Evolutionary conservation across 163 green algal genomes (phyloP).

Genomic region (Volvox carteri): DNA sequence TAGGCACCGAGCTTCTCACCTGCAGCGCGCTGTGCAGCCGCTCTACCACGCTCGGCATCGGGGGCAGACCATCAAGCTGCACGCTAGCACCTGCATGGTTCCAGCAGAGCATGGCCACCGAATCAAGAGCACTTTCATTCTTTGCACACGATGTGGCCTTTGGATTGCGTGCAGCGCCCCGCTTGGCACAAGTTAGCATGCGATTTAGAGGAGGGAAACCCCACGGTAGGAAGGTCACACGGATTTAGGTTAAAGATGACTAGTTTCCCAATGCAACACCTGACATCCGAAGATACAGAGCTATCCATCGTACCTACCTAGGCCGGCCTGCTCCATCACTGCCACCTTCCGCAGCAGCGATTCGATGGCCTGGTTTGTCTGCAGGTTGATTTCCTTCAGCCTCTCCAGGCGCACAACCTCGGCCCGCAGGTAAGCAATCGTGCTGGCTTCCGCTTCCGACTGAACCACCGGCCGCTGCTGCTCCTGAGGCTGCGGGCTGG

Average conservation of each 20-base stretch:
- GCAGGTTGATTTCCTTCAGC: background rate
- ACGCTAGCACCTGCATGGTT: background rate
- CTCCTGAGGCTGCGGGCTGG: background rate
- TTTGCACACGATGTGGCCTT: too few species aligned
- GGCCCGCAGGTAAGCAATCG: background rate
- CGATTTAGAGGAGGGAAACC: background rate
- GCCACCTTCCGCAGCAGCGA: constrained; percentile 15
- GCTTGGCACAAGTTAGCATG: too few species aligned
- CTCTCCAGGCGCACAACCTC: constrained; percentile 40
- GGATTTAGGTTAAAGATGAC: background rate
- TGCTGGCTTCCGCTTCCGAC: background rate
- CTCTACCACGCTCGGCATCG: constrained; percentile 5
- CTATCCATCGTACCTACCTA: background rate
- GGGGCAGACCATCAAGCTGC: background rate
- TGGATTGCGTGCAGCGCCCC: background rate
- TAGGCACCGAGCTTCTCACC: too few species aligned
- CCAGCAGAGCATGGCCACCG: too few species aligned
- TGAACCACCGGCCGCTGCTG: background rate
- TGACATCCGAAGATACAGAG: too few species aligned
- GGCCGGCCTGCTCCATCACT: background rate
- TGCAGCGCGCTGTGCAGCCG: constrained; percentile 22
- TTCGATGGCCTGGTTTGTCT: constrained; percentile 23
- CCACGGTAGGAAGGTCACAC: background rate
- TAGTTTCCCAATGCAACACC: too few species aligned
- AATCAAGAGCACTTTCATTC: too few species aligned